Evolutionary conservation across 2,329 filamentous ascomycete genomes (phyloP).

Genomic region (Graphilbum ipis-grandicollis): DNA sequence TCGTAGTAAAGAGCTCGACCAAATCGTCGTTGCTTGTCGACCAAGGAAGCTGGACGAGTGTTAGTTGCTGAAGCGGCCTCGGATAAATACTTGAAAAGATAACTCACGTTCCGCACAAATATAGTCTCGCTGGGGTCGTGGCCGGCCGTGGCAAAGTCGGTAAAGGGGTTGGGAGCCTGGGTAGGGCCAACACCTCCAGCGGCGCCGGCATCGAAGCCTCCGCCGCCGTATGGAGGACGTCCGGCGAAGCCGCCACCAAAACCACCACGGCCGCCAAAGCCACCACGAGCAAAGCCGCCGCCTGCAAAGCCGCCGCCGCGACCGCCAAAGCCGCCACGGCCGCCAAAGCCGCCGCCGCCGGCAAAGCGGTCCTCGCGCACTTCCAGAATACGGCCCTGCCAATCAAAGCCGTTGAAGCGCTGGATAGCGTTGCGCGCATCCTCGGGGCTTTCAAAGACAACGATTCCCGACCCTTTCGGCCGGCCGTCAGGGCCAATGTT

Average conservation of each 20-base stretch:
- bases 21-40: slow-evolving; percentile 97
- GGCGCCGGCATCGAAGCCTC: slow-evolving; percentile 20
- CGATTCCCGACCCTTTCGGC: slow-evolving; percentile 92
- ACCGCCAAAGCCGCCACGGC: slow-evolving; percentile 35
- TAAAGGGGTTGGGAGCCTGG: slow-evolving; percentile 64
- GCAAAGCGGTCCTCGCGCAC: slow-evolving; percentile 95
- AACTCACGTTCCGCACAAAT: slow-evolving; percentile 86
- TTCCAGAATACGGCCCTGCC: slow-evolving; percentile 85
- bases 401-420: slow-evolving; percentile 97
- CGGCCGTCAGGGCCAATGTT: slow-evolving; percentile 82
- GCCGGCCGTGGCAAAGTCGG: slow-evolving; percentile 75
- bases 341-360: slow-evolving; percentile 33
- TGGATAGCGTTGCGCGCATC: slow-evolving; percentile 92
- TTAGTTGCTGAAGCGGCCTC: no score
- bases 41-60: slow-evolving; percentile 62
- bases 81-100: no score
- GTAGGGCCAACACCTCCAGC: slow-evolving; percentile 11
- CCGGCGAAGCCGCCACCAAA: slow-evolving; percentile 23
- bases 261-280: slow-evolving; percentile 24
- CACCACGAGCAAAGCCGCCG: slow-evolving; percentile 30
- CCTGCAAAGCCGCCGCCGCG: slow-evolving; percentile 24
- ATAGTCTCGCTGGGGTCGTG: slow-evolving; percentile 72
- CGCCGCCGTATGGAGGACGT: slow-evolving; percentile 26
- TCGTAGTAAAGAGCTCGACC: slow-evolving; percentile 90
- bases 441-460: slow-evolving; percentile 87